A percentile compares a stretch with the other conserved stretches of the same genome.
phyloP scores from a whole-genome alignment of 2,329 filamentous ascomycete genomes.

The Sporothrix mexicana region DNA sequence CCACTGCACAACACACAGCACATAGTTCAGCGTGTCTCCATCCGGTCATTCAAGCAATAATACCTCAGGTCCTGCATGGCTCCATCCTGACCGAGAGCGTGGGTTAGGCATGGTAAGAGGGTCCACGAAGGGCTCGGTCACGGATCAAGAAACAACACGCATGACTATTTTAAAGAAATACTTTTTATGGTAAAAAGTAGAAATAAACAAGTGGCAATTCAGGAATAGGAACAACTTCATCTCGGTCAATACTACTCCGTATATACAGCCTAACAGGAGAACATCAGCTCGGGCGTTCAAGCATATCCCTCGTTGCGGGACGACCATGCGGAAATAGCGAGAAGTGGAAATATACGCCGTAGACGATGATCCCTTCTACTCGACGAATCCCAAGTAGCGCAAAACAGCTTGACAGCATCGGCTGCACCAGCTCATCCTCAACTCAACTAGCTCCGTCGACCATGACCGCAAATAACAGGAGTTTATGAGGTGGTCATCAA shows the following conservation, averaged over 20 bases:
- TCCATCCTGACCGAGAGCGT: slow-evolving; percentile 21
- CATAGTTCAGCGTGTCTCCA: not conserved
- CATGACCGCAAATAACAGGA: slow-evolving; percentile 3
- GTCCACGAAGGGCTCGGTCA: slow-evolving; percentile 16
- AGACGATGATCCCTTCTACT: not conserved
- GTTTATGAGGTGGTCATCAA: not conserved
- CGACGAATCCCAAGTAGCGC: not conserved
- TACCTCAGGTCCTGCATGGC: too few species aligned
- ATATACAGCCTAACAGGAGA: not conserved
- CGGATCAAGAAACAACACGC: not conserved
- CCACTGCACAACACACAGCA: too few species aligned
- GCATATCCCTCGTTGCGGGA: not conserved
- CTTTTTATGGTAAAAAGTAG: not conserved
- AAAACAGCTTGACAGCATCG: not conserved
- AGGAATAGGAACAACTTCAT: not conserved
- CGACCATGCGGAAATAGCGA: slow-evolving; percentile 10
- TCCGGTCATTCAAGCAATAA: too few species aligned
- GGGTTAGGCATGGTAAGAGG: not conserved
- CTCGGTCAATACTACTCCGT: not conserved
- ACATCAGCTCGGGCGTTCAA: not conserved
- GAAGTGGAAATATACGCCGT: not conserved
- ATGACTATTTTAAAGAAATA: not conserved
- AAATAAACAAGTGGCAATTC: not conserved
- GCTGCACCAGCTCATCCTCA: not conserved
- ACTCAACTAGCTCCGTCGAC: not conserved